phyloP scores from a whole-genome alignment of 1,139 yeast genomes.

The Geotrichum cucujoidarum region DNA sequence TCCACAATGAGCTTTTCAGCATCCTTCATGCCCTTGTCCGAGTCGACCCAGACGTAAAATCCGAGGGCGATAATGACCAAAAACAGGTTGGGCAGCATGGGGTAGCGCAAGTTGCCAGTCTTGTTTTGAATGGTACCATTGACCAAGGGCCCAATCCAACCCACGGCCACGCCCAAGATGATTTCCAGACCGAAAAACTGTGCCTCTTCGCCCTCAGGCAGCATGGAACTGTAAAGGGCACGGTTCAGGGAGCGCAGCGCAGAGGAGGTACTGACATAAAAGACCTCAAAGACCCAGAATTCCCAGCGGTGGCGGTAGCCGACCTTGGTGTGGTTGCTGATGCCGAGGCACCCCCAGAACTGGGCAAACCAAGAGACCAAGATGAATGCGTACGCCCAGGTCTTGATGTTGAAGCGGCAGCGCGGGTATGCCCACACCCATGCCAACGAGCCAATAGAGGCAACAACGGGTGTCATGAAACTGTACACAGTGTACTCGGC shows the following conservation, averaged over 20 bases:
- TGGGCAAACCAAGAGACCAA: constrained; percentile 37
- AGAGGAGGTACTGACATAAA: constrained; percentile 40
- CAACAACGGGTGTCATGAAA: constrained; percentile 40
- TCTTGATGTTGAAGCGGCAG: constrained; percentile 32
- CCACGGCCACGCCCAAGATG: constrained; percentile 44
- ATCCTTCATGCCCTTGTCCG: constrained; percentile 37
- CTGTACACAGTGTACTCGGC: constrained; percentile 43
- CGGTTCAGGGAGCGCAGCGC: constrained; percentile 42
- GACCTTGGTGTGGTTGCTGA: constrained; percentile 31
- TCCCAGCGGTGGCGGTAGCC: constrained; percentile 46
- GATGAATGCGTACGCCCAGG: constrained; percentile 40
- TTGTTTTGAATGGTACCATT: constrained; percentile 44
- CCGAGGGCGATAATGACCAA: constrained; percentile 34
- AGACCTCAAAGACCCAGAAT: constrained; percentile 44
- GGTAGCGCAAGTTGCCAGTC: constrained; percentile 41
- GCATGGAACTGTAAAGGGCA: constrained; percentile 40
- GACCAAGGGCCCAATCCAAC: constrained; percentile 44
- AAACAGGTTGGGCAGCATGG: constrained; percentile 42
- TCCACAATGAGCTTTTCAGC: constrained; percentile 10
- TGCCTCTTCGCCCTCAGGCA: constrained; percentile 45
- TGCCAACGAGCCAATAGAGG: constrained; percentile 39
- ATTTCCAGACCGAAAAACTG: constrained; percentile 46
- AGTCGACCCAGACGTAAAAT: constrained; percentile 36
- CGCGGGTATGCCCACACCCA: constrained; percentile 43
- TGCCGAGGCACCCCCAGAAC: constrained; percentile 46